phyloP scores from a whole-genome alignment of 345 rosid genomes.

The Lepidium sativum region DNA sequence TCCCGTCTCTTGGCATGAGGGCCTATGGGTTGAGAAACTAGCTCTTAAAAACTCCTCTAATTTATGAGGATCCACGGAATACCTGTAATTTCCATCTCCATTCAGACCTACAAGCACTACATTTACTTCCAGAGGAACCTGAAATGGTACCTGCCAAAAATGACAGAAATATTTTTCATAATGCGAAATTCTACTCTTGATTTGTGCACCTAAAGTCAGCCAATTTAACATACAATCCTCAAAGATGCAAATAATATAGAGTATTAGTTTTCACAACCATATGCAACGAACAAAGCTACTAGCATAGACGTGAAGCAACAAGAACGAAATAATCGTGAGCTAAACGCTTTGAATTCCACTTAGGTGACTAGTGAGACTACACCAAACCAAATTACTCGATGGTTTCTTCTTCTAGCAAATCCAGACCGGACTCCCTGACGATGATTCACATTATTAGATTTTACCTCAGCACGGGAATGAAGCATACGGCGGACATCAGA shows the following conservation, averaged over 20 bases:
- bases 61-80: slow-evolving; percentile 52
- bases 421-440: too few relatives aligned
- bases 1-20: slow-evolving; percentile 79
- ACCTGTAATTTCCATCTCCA: slow-evolving; percentile 92
- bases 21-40: slow-evolving; percentile 74
- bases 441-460: too few relatives aligned
- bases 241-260: slow-evolving; percentile 1
- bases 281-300: not conserved
- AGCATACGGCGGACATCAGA: slow-evolving; percentile 92
- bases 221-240: not conserved
- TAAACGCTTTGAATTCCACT: not conserved
- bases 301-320: slow-evolving; percentile 6
- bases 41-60: slow-evolving; percentile 72
- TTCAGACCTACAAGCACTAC: slow-evolving; percentile 75
- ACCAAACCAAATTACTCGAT: not conserved
- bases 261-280: not conserved
- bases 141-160: slow-evolving; percentile 78
- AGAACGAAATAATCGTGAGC: too few relatives aligned
- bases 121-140: slow-evolving; percentile 93
- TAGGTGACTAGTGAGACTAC: not conserved
- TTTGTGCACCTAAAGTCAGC: not conserved
- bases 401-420: too few relatives aligned
- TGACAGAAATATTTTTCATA: not conserved
- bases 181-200: not conserved
- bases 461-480: slow-evolving; percentile 96